These are phyloP conservation scores for Wickerhamomyces rabaulensis DNA, from an alignment of 805 yeast species.

Conservation along the genomic window DNA sequence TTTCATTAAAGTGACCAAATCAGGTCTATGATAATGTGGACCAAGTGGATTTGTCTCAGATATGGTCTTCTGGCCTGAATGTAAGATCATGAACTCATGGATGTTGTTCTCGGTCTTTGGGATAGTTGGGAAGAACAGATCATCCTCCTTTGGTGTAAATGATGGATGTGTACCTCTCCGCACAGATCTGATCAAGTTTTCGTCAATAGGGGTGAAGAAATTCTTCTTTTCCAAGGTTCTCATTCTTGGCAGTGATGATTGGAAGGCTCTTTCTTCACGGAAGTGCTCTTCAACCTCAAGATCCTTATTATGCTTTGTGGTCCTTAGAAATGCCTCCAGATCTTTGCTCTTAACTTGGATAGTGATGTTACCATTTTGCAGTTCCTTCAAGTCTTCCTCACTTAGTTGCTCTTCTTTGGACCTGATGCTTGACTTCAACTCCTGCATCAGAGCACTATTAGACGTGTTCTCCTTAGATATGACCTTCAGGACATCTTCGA, in stretches of 20 bases:
- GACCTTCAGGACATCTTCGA: slow-evolving; percentile 7
- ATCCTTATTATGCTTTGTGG: slow-evolving; percentile 37
- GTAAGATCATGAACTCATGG: slow-evolving; percentile 21
- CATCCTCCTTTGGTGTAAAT: slow-evolving; percentile 7
- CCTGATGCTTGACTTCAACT: slow-evolving; percentile 1
- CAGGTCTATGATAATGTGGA: slow-evolving; percentile 30
- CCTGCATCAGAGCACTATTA: slow-evolving; percentile 1
- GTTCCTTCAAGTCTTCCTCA: background rate
- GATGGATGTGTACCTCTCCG: slow-evolving; percentile 16
- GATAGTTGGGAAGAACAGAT: slow-evolving; percentile 19
- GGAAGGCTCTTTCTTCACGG: slow-evolving; percentile 45
- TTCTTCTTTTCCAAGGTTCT: slow-evolving; percentile 34
- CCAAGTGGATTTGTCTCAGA: slow-evolving; percentile 37
- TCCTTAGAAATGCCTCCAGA: slow-evolving; percentile 37
- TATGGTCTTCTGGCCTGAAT: slow-evolving; percentile 13
- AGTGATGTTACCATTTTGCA: background rate
- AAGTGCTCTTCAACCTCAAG: slow-evolving; percentile 38
- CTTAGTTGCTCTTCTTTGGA: slow-evolving; percentile 2
- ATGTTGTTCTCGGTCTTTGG: slow-evolving; percentile 5
- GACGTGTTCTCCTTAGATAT: slow-evolving; percentile 6
- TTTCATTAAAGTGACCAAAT: slow-evolving; percentile 35
- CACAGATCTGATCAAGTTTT: slow-evolving; percentile 7
- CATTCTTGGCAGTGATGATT: slow-evolving; percentile 32
- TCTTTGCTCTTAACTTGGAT: slow-evolving; percentile 13
- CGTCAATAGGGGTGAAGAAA: slow-evolving; percentile 34